Percentiles rank a stretch among this genome's conserved stretches.
Evolutionary conservation across 2,329 filamentous ascomycete genomes (phyloP).

Genomic region (Hirsutella thompsonii): DNA sequence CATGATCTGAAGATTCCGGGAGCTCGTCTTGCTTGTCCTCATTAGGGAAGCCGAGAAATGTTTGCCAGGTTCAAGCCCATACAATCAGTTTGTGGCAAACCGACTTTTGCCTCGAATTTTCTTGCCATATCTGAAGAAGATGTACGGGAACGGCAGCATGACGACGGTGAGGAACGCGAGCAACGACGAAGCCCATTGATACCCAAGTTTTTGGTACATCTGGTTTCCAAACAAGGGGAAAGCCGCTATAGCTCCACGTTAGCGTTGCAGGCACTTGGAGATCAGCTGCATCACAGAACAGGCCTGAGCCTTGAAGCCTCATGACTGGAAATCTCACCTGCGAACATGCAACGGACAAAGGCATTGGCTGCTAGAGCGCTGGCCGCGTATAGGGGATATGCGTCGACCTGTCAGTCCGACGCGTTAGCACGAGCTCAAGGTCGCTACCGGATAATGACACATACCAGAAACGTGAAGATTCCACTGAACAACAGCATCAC

Average conservation of each 20-base stretch:
- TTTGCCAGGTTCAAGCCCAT: not conserved
- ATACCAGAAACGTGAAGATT: conserved; percentile 78
- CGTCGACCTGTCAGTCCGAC: conserved; percentile 39
- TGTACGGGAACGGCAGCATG: conserved; percentile 51
- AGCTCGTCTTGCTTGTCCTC: not conserved
- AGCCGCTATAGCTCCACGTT: conserved; percentile 34
- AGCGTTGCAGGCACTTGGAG: conserved; percentile 3
- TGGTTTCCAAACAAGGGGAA: conserved; percentile 66
- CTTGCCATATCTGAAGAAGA: conserved; percentile 51
- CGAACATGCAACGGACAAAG: conserved; percentile 67
- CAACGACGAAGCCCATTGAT: conserved; percentile 55
- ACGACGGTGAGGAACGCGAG: conserved; percentile 47
- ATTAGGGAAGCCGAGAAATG: not conserved
- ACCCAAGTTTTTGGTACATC: conserved; percentile 58
- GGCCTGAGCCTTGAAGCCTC: not conserved
- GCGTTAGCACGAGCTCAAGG: not conserved
- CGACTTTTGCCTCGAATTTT: conserved; percentile 39
- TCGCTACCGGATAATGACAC: conserved; percentile 11
- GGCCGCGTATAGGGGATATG: conserved; percentile 64
- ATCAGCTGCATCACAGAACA: not conserved
- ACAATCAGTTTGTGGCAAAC: conserved; percentile 27
- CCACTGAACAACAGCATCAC: conserved; percentile 69
- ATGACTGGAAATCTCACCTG: conserved; percentile 29
- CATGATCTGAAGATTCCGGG: not conserved
- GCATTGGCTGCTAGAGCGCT: conserved; percentile 74